Base-by-base conservation (phyloP, 2,329 filamentous ascomycete genomes). In the Diaporthe velutina region DNA sequence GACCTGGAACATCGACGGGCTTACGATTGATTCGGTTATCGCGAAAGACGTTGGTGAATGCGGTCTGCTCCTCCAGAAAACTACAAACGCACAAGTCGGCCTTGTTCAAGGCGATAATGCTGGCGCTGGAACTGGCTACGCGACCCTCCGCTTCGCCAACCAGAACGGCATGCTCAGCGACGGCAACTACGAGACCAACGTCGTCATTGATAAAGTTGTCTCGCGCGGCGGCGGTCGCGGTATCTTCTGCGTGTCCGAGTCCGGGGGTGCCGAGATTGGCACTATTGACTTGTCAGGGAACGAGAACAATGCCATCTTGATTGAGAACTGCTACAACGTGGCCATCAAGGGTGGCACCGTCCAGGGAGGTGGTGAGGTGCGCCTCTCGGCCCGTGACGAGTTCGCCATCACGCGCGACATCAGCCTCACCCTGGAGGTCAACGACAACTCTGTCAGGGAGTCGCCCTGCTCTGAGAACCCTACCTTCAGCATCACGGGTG, bases 311-410 rank as follows among this genome's bases (percentile, higher is more conserved):
- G 86, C 89, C 0, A 84, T 91, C 25, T 83, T 91, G 1, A 87
- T 91, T 35, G 89, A 91, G 83, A 91, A 91, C 80, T 91, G 89
- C 82, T 90, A 91, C 79, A 88, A 88, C 71, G 77, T 91, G 42
- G 80, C 82, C 1, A 90, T 91, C 78, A 81, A 79, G 3, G 85
- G 85, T 28, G 89, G 89, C 0, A 87, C 83, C 2, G 86, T 91
- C 35, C 86, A 85, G 40, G 87, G 88, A 4, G 89, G 89, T 1
- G 89, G 89, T 0, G 88, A 90, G 80, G 88, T 91, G 10, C 84
- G 89, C 5, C 77, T 91, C 17, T 80, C 88, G 2, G 88, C 89
- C 2, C 83, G 89, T 12, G 78, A 80, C 30, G 89, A 91, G 81
- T 91, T 91, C 75, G 83, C 86, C 15, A 89, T 88, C 77, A 90